Evolutionary conservation across 495 filamentous ascomycete species (phyloP), one percentile per base, ranked within the genome.

Genomic region (Hypoxylon fragiforme): DNA sequence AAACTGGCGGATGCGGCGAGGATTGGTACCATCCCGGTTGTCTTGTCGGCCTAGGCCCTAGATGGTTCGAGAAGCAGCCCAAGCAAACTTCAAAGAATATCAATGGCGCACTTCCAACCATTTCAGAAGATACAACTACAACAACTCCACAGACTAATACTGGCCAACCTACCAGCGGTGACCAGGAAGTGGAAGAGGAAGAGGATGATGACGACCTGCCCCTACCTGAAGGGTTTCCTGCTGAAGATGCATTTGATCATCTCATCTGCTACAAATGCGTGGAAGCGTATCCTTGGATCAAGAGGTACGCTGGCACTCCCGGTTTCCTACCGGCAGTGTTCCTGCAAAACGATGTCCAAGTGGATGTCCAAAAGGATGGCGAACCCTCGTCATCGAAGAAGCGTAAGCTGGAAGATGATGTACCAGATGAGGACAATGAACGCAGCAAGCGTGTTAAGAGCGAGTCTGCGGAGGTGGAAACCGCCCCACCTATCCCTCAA

Each of bases 11-110:
- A 3, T 99, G 95, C 72, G 92, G 94, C 3, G 95, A 99, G 74
- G 95, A 99, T 69, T 99, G 95, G 95, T 99, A 91, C 80, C 95
- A 99, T 75, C 91, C 94, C 11, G 89, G 92, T 49, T 99, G 95
- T 66, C 70, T 99, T 9, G 83, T 96, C 42, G 94, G 95, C 7
- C 67, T 92, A 9, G 80, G 85, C 2, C 75, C 79, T 1, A 70
- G 73, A n/a, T 83, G 80, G 80, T 77, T 64, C 38, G 75, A 81
- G 56, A 68, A 77, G 72, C 54, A 78, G 78, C 59, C 77, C 67
- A 79, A 68, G 50, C 44, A 68, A 32, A 11, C 26, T 15, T 63
- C 67, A 39, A 50, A 44, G 0, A 36, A 65, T 12, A 31, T 19
- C 18, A 53, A 56, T 24, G 50, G 54, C 7, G 15, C 61, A 7